Conservation (phyloP, 2,329 filamentous ascomycete genomes). For the Pseudocercospora musae region DNA sequence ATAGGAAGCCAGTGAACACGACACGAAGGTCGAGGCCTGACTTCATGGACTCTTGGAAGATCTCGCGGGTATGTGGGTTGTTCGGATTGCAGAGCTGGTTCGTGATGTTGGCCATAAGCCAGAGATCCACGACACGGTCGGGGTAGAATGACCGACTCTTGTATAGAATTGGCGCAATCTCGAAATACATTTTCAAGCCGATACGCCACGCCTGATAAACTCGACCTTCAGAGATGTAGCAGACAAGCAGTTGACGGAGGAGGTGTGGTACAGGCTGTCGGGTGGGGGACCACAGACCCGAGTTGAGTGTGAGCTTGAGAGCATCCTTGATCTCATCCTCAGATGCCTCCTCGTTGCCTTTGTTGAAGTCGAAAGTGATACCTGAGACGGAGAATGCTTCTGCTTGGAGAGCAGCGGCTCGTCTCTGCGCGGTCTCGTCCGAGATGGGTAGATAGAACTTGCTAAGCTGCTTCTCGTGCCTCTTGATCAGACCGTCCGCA, state of each 20-base stretch:
- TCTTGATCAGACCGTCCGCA: conserved; percentile 22
- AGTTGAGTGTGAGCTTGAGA: conserved; percentile 33
- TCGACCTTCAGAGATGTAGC: conserved; percentile 43
- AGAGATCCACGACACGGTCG: conserved; percentile 51
- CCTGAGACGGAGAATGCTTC: conserved; percentile 28
- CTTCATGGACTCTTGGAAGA: conserved; percentile 31
- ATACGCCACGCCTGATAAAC: conserved; percentile 52
- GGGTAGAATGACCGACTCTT: conserved; percentile 46
- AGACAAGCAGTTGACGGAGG: conserved; percentile 52
- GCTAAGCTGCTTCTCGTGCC: conserved; percentile 22
- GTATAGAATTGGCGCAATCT: conserved; percentile 52
- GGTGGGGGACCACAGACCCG: conserved; percentile 45
- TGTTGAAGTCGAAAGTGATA: conserved; percentile 25
- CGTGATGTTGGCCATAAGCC: conserved; percentile 25
- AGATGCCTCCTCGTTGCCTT: conserved; percentile 22
- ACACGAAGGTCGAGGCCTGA: conserved; percentile 41
- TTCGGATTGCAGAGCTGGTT: conserved; percentile 24
- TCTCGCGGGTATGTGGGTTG: conserved; percentile 18
- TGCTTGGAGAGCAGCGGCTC: conserved; percentile 28
- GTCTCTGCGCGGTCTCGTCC: conserved; percentile 18
- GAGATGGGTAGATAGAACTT: conserved; percentile 21
- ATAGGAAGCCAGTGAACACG: conserved; percentile 43
- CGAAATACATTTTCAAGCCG: conserved; percentile 50
- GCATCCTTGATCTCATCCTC: conserved; percentile 29
- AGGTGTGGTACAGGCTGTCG: conserved; percentile 56